Evolutionary conservation across 305 asterid genomes (phyloP).

Genomic region (Fraxinus xanthoxyloides): DNA sequence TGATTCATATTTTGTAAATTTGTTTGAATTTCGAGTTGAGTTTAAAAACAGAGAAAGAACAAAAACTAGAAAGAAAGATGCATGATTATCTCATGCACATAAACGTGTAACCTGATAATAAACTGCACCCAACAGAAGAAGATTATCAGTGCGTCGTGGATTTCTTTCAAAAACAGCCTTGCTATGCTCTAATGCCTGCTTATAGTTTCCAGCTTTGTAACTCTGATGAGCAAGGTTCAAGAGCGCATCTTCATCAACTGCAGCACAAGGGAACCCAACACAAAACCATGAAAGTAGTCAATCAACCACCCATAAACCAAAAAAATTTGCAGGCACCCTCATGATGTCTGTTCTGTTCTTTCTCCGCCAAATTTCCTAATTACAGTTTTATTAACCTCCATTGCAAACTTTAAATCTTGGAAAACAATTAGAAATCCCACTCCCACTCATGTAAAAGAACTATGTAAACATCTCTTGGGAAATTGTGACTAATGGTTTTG

Average conservation of each 20-base stretch:
- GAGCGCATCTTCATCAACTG: slow-evolving; percentile 85
- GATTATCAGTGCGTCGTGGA: slow-evolving; percentile 88
- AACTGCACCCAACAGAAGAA: slow-evolving; percentile 88
- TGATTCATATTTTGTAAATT: slow-evolving; percentile 15
- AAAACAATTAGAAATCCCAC: background rate
- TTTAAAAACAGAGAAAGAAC: background rate
- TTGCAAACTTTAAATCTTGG: background rate
- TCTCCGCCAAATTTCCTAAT: background rate
- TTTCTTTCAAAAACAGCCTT: slow-evolving; percentile 77
- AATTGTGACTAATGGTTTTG: background rate
- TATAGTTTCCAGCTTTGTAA: slow-evolving; percentile 81
- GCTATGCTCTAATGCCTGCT: slow-evolving; percentile 90
- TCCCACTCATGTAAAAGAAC: background rate
- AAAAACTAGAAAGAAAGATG: slow-evolving; percentile 5
- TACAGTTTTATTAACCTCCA: background rate
- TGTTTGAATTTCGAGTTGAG: slow-evolving; percentile 16
- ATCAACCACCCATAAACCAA: background rate
- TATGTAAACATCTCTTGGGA: background rate
- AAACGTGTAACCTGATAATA: slow-evolving; percentile 73
- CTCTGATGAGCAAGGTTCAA: slow-evolving; percentile 87
- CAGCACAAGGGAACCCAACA: slow-evolving; percentile 19
- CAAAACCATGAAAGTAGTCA: background rate
- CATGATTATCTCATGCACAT: background rate
- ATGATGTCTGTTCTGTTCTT: background rate
- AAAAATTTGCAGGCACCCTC: background rate